Percentiles rank a stretch among this genome's conserved stretches.
These are phyloP conservation scores for Nothopassalora personata DNA, from an alignment of 2,329 filamentous ascomycete species.

Conservation along the genomic window DNA sequence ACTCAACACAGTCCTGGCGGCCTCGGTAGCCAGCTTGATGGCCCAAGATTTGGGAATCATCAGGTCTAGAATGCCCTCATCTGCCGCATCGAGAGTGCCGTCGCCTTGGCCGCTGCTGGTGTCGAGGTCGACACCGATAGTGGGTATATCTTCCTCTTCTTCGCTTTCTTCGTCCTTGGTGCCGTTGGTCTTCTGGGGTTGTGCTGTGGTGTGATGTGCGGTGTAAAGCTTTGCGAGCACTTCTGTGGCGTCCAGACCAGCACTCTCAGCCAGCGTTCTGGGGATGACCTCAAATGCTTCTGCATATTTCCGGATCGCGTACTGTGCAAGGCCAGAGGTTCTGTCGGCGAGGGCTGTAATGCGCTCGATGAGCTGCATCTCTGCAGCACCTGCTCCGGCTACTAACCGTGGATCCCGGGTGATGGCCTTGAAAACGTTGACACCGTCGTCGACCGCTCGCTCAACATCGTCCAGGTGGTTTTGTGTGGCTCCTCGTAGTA, in stretches of 20 bases:
- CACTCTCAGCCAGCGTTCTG: constrained; percentile 87
- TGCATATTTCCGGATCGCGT: constrained; percentile 94
- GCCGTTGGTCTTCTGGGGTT: constrained; percentile 14
- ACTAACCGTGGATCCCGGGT: constrained; percentile 88
- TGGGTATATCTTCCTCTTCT: constrained; percentile 72
- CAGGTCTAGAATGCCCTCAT: constrained; percentile 86
- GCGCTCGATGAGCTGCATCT: constrained; percentile 88
- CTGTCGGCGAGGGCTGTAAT: constrained; percentile 87
- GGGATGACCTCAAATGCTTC: constrained; percentile 98
- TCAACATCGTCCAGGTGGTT: constrained; percentile 98
- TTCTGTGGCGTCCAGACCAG: constrained; percentile 94
- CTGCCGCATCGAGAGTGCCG: constrained; percentile 80
- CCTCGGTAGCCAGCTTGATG: constrained; percentile 92
- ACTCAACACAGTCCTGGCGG: constrained; percentile 85
- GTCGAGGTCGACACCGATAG: constrained; percentile 91
- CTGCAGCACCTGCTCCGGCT: constrained; percentile 87
- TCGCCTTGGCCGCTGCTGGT: constrained; percentile 75
- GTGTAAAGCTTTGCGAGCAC: constrained; percentile 88
- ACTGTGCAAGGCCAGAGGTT: constrained; percentile 87
- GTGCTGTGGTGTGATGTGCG: constrained; percentile 54
- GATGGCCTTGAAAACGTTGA: constrained; percentile 98
- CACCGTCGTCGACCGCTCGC: constrained; percentile 93
- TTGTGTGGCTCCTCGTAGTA: constrained; percentile 91
- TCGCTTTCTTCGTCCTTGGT: constrained; percentile 32
- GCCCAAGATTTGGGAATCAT: constrained; percentile 93